Evolutionary conservation across 257 asterid species (phyloP).

Genomic region (Handroanthus guayacan): DNA sequence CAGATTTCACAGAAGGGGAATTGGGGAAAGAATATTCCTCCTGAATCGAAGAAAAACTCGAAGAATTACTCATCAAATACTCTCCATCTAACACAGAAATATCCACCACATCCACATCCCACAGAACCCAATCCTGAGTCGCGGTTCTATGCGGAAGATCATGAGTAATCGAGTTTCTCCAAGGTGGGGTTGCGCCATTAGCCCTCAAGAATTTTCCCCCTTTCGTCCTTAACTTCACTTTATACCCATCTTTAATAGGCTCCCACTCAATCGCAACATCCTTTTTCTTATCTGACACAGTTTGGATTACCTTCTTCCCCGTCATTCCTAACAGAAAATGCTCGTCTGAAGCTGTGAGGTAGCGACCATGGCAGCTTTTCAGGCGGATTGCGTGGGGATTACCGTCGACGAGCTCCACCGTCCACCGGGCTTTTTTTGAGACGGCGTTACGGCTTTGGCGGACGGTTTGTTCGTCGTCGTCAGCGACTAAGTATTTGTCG

Average conservation of each 20-base stretch:
- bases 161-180: conserved; percentile 75
- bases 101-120: conserved; percentile 70
- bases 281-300: conserved; percentile 13
- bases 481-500: conserved; percentile 62
- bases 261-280: conserved; percentile 61
- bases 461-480: conserved; percentile 52
- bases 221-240: conserved; percentile 51
- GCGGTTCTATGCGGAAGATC: conserved; percentile 68
- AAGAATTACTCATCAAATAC: conserved; percentile 45
- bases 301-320: conserved; percentile 57
- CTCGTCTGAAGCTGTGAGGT: conserved; percentile 72
- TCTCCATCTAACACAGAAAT: conserved; percentile 37
- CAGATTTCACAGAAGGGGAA: conserved; percentile 33
- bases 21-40: conserved; percentile 32
- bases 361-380: conserved; percentile 61
- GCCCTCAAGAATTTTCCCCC: conserved; percentile 67
- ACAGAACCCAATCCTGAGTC: conserved; percentile 69
- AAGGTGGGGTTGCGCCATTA: conserved; percentile 69
- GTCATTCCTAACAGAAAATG: conserved; percentile 62
- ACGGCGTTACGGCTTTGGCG: conserved; percentile 55
- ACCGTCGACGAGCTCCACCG: conserved; percentile 53
- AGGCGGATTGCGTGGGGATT: conserved; percentile 65
- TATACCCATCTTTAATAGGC: conserved; percentile 63
- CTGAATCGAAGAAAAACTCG: conserved; percentile 40
- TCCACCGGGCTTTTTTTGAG: conserved; percentile 56